phyloP scores from a whole-genome alignment of 768 basidiomycete species.

The Suillus paluster region DNA sequence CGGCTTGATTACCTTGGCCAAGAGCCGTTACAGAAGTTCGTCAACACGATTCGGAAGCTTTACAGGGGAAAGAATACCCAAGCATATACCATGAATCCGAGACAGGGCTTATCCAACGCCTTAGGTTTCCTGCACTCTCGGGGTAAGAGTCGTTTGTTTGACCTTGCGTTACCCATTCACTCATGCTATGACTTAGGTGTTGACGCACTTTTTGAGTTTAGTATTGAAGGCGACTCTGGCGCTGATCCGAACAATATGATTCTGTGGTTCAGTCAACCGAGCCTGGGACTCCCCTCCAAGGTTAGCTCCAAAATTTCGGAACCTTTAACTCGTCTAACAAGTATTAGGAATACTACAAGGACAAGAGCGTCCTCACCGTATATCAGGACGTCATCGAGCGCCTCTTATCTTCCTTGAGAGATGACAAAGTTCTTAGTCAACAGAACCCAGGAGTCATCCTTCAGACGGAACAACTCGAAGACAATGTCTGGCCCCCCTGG shows the following conservation, averaged over 20 bases:
- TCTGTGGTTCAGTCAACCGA: conserved; percentile 84
- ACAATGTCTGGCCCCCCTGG: conserved; percentile 73
- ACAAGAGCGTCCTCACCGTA: conserved; percentile 65
- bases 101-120: conserved; percentile 75
- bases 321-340: conserved; percentile 6
- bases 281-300: conserved; percentile 86
- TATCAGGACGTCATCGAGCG: conserved; percentile 73
- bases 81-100: conserved; percentile 37
- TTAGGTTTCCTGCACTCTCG: conserved; percentile 86
- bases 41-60: conserved; percentile 61
- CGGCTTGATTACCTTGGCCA: conserved; percentile 74
- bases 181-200: conserved; percentile 54
- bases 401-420: conserved; percentile 63
- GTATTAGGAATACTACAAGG: conserved; percentile 85
- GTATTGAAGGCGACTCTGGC: conserved; percentile 87
- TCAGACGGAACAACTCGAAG: conserved; percentile 44
- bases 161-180: neutral
- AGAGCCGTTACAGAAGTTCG: conserved; percentile 70
- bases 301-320: conserved; percentile 39
- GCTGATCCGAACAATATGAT: conserved; percentile 86
- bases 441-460: conserved; percentile 30
- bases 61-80: conserved; percentile 58
- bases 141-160: conserved; percentile 48
- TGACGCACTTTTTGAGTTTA: conserved; percentile 76
- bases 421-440: conserved; percentile 37